phyloP scores from a whole-genome alignment of 2,329 filamentous ascomycete species.

The Claviceps spartinae region DNA sequence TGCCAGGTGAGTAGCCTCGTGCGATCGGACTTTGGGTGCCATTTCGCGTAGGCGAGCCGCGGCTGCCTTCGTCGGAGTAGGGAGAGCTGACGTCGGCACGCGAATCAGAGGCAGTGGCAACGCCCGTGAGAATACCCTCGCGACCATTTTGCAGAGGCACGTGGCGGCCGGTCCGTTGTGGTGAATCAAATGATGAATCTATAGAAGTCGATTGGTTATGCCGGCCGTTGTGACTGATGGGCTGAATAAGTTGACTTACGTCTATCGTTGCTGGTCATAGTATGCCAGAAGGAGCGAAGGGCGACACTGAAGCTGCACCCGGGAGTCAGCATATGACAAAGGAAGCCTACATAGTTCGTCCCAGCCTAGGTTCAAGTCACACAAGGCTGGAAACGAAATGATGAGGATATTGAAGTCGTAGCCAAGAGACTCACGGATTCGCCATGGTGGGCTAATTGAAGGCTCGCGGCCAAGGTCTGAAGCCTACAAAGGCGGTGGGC shows the following conservation, averaged over 20 bases:
- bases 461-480: background rate
- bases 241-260: constrained; percentile 30
- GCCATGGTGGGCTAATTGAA: constrained; percentile 8
- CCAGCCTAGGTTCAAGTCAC: background rate
- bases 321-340: background rate
- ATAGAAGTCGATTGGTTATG: background rate
- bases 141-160: constrained; percentile 75
- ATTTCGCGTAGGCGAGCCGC: constrained; percentile 37
- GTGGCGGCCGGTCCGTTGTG: constrained; percentile 81
- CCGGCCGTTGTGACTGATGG: background rate
- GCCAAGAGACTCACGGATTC: constrained; percentile 9
- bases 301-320: constrained; percentile 47
- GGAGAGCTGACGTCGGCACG: constrained; percentile 68
- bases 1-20: constrained; percentile 78
- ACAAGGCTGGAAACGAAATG: background rate
- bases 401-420: background rate
- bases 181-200: constrained; percentile 91
- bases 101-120: constrained; percentile 82
- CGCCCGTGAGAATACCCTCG: constrained; percentile 70
- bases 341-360: background rate
- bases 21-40: constrained; percentile 35
- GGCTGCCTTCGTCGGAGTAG: constrained; percentile 59
- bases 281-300: constrained; percentile 91
- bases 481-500: background rate
- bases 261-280: constrained; percentile 61